Evolutionary conservation across 139 green algal genomes (phyloP).

Genomic region (Nannochloris sp.): DNA sequence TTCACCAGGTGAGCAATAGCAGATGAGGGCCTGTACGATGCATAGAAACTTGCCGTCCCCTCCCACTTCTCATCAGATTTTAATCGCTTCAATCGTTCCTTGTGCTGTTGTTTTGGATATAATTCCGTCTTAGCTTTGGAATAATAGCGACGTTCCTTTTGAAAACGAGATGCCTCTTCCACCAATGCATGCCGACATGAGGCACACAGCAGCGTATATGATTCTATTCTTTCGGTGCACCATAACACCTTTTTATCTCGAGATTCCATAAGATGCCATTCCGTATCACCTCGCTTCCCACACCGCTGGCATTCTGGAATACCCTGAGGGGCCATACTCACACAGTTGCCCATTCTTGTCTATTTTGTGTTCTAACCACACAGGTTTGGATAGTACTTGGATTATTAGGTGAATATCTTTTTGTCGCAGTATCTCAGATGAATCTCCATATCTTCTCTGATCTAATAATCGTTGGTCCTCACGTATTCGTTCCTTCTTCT

Average conservation of each 20-base stretch:
- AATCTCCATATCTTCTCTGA: no score
- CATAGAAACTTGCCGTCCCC: conserved; percentile 10
- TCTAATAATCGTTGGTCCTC: no score
- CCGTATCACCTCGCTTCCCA: conserved; percentile 7
- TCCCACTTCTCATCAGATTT: conserved; percentile 20
- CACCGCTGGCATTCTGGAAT: conserved; percentile 5
- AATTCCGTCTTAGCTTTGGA: conserved; percentile 9
- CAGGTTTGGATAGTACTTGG: no score
- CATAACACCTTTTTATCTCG: background rate
- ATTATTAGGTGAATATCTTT: no score
- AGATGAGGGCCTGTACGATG: conserved; percentile 3
- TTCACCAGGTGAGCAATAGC: background rate
- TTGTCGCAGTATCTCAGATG: no score
- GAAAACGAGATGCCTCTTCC: conserved; percentile 3
- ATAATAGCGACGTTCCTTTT: conserved; percentile 18
- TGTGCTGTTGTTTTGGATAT: background rate
- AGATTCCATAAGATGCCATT: conserved; percentile 5
- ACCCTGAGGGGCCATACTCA: conserved; percentile 7
- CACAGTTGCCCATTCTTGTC: background rate
- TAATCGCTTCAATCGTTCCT: conserved; percentile 4
- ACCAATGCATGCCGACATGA: background rate
- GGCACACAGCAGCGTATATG: background rate
- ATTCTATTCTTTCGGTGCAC: background rate
- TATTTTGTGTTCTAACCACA: background rate
- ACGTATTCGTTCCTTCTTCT: no score